Conservation (phyloP, 2,329 filamentous ascomycete genomes). For the Gnomoniopsis sp. region DNA sequence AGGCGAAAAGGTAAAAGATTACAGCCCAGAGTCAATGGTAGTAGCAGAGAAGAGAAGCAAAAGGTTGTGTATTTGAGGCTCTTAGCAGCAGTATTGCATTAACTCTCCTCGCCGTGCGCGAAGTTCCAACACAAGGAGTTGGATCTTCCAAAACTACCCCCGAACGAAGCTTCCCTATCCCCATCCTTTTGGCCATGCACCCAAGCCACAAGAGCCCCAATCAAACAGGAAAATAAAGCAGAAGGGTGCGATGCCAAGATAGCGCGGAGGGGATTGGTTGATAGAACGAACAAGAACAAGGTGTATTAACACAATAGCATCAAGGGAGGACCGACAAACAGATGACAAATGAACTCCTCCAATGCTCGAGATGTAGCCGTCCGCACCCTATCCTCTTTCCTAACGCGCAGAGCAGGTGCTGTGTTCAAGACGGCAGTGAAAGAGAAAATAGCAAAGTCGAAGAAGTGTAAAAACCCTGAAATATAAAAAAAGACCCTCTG, state of each 20-base stretch:
- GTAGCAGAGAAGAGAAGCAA: too few relatives aligned
- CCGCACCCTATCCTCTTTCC: neutral
- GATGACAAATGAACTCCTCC: constrained; percentile 20
- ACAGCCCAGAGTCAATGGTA: too few relatives aligned
- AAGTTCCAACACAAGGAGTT: too few relatives aligned
- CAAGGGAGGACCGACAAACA: constrained; percentile 13
- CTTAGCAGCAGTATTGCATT: too few relatives aligned
- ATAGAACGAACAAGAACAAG: neutral
- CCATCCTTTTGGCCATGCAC: too few relatives aligned
- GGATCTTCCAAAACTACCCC: too few relatives aligned
- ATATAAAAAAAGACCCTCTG: neutral
- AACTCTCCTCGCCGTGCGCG: too few relatives aligned
- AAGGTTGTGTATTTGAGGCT: too few relatives aligned
- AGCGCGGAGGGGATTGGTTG: neutral
- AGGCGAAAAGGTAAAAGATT: too few relatives aligned
- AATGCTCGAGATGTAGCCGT: constrained; percentile 16
- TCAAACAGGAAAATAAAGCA: too few relatives aligned
- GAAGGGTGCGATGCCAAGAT: neutral
- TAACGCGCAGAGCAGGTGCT: neutral
- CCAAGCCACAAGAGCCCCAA: too few relatives aligned
- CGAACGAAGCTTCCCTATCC: too few relatives aligned
- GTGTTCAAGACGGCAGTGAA: neutral
- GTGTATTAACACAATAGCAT: constrained; percentile 6
- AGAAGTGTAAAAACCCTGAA: constrained; percentile 16
- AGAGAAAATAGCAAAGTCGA: constrained; percentile 13